Base-by-base conservation (phyloP, 2,329 filamentous ascomycete species). In the Hymenoscyphus repandus region DNA sequence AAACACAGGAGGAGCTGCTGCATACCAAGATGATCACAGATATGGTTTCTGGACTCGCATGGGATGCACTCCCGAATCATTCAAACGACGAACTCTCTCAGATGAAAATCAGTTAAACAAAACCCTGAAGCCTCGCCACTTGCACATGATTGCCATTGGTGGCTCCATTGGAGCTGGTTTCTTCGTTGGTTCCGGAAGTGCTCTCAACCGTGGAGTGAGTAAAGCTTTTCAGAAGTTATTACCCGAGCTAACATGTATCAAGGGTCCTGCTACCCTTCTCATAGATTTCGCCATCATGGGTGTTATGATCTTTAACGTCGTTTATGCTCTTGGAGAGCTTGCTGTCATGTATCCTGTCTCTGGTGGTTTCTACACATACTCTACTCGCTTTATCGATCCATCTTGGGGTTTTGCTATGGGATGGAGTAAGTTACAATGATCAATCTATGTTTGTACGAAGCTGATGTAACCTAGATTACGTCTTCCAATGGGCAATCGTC, bases 81-180 rank as follows among this genome's bases (percentile, higher is more conserved):
- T 71, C 64, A 67, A 67, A 59, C 60, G 57, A 20, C 61, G 68
- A 38, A 66, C 61, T 36, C 50, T 49, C 2, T 54, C 60, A 20
- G 56, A 52, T 40, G 52, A 58, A 15, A 63, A 65, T 53, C 82
- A 85, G 5, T 75, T 96, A 43, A 81, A 87, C 47, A 78, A 90
- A 62, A 85, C 83, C 67, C 71, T 95, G 59, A 92, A 93, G 70
- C 83, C 84, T 22, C 78, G 90, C 36, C 91, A 96, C 73, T 67
- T 96, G 65, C 91, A 96, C 72, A 96, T 96, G 91, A 96, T 96
- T 74, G 91, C 91, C 15, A 95, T 96, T 59, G 90, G 90, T 62
- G 90, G 90, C 40, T 92, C 87, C 11, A 95, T 96, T 62, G 87
- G 86, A 78, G 90, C 87, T 31, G 90, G 90, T 59, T 74, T 96